A percentile compares a stretch with the other conserved stretches of the same genome.
Evolutionary conservation across 1,284 basidiomycete species (phyloP).

Genomic region (Cryptococcus sp.): DNA sequence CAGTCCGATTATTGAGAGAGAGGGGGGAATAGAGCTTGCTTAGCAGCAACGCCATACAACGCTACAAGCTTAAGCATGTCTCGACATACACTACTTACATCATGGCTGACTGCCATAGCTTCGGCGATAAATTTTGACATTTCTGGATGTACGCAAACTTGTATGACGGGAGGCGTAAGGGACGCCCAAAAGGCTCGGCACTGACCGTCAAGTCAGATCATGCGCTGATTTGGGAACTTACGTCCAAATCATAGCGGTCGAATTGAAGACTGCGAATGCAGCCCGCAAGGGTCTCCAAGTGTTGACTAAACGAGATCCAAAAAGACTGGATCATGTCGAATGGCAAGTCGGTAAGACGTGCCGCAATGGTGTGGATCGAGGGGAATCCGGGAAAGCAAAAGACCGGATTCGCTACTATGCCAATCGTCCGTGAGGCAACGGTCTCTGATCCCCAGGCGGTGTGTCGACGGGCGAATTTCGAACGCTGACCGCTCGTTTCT

Average conservation of each 20-base stretch:
- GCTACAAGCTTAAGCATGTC: conserved; percentile 21
- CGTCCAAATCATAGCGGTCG: conserved; percentile 39
- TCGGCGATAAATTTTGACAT: conserved; percentile 24
- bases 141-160: conserved; percentile 22
- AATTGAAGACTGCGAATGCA: conserved; percentile 30
- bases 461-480: conserved; percentile 18
- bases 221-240: conserved; percentile 15
- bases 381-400: conserved; percentile 24
- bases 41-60: conserved; percentile 32
- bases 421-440: too few species aligned
- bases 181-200: conserved; percentile 40
- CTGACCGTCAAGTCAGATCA: conserved; percentile 15
- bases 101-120: conserved; percentile 25
- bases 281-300: conserved; percentile 33
- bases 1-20: conserved; percentile 14
- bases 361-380: conserved; percentile 23
- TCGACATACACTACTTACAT: conserved; percentile 26
- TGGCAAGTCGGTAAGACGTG: conserved; percentile 7
- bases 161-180: conserved; percentile 17
- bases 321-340: conserved; percentile 18
- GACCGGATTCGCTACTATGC: not conserved
- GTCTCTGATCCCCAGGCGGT: conserved; percentile 7
- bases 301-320: conserved; percentile 37
- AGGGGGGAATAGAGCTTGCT: conserved; percentile 28
- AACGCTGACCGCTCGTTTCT: not conserved